Conservation (phyloP, 1,284 basidiomycete genomes). For the Prillingera fragicola region DNA sequence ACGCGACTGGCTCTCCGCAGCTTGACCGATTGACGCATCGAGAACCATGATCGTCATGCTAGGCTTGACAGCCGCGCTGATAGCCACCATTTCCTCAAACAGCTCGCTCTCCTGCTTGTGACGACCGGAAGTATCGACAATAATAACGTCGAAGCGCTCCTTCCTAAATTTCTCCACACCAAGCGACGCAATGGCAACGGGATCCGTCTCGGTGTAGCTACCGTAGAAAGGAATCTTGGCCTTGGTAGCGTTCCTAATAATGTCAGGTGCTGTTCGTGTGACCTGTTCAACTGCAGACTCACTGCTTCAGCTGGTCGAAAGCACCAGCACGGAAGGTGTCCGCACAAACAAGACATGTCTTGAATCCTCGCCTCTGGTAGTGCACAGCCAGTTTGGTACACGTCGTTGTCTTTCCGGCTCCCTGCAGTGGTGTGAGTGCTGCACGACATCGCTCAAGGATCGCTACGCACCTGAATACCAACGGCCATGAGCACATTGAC, state of each 20-base stretch:
- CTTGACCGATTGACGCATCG: constrained; percentile 81
- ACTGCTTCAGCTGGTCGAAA: constrained; percentile 88
- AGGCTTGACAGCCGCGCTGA: constrained; percentile 84
- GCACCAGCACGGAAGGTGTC: constrained; percentile 99
- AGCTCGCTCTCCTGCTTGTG: constrained; percentile 97
- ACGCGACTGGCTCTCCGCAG: constrained; percentile 88
- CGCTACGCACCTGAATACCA: constrained; percentile 68
- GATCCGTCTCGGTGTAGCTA: constrained; percentile 97
- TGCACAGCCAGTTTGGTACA: constrained; percentile 96
- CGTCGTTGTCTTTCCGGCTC: constrained; percentile 97
- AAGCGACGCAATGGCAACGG: constrained; percentile 86
- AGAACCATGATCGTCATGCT: constrained; percentile 86
- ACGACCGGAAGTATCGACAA: constrained; percentile 95
- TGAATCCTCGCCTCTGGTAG: constrained; percentile 95
- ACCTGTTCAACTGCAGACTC: constrained; percentile 52
- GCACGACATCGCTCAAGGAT: background rate
- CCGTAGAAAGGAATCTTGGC: constrained; percentile 99
- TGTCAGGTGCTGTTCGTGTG: background rate
- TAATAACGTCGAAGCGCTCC: constrained; percentile 96
- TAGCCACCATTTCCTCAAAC: constrained; percentile 98
- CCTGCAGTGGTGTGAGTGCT: constrained; percentile 52
- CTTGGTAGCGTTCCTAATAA: constrained; percentile 68
- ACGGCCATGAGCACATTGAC: constrained; percentile 97
- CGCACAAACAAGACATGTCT: constrained; percentile 96
- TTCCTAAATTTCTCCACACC: constrained; percentile 97